Conservation (phyloP, 1,284 basidiomycete genomes). For the Malassezia brasiliensis region DNA sequence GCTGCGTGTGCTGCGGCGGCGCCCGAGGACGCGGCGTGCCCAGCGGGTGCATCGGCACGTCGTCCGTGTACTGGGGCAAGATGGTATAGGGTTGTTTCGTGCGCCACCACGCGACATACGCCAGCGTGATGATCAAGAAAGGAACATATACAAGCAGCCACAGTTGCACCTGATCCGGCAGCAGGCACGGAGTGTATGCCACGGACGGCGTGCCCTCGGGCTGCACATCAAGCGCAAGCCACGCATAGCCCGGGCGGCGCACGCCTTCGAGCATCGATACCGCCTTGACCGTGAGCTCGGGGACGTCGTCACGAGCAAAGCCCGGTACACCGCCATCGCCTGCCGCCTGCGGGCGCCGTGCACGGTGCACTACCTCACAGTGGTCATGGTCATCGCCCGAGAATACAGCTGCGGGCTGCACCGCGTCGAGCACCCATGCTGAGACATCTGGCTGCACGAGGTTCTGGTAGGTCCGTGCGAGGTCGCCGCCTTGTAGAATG, state of each 20-base stretch:
- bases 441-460: conserved; percentile 23
- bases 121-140: conserved; percentile 15
- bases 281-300: conserved; percentile 38
- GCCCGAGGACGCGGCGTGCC: neutral
- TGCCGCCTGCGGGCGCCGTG: neutral
- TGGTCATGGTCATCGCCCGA: conserved; percentile 42
- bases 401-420: conserved; percentile 28
- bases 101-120: conserved; percentile 1
- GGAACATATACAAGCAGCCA: conserved; percentile 31
- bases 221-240: conserved; percentile 22
- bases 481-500: conserved; percentile 29
- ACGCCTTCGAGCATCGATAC: conserved; percentile 38
- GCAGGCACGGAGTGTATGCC: conserved; percentile 28
- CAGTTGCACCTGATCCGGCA: conserved; percentile 35
- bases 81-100: neutral
- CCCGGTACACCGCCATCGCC: conserved; percentile 7
- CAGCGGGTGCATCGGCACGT: neutral
- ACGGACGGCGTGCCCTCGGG: neutral
- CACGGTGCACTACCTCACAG: conserved; percentile 29
- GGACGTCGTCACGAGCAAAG: conserved; percentile 15
- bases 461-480: conserved; percentile 32
- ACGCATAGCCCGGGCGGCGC: conserved; percentile 28
- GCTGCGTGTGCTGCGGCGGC: neutral
- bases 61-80: neutral
- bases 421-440: conserved; percentile 21